Evolutionary conservation across 768 basidiomycete genomes (phyloP), one percentile per base, ranked within the genome.

Genomic region (Phlebiopsis flavidoalba): DNA sequence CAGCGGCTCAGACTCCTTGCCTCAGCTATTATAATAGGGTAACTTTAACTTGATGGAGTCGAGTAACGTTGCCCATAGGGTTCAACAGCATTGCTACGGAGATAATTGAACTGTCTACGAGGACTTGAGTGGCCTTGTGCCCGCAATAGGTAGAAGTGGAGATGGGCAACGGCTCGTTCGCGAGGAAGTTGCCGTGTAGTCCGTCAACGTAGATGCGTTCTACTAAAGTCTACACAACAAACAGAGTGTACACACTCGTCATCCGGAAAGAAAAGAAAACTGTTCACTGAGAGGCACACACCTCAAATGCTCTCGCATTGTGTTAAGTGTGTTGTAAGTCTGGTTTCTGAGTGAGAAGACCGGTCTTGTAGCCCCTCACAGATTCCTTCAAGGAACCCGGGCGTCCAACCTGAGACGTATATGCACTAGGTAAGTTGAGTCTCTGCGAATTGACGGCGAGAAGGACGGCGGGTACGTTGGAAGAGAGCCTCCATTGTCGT

Each of bases 221-320:
- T 83, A 74, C 93, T 83, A 74, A 99, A 87, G 76, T 99, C 97
- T 98, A 67, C 3, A 43, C 3, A 43, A 43, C 10, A 43, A 3
- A 12, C 11, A 17, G 17, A 43, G 8, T 17, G 17, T 10, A 43
- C 40, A 4, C n/a, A 45, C 43, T 31, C 8, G 53, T 17, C 40
- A 37, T 24, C n/a, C n/a, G n/a, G n/a, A n/a, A n/a, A n/a, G 14
- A 40, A 3, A 24, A 15, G 14, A 46, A 46, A 46, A 4, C 3
- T 43, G 2, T 12, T 8, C 17, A 49, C 19, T 3, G 48, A 49
- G 48, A 19, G 24, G 12, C n/a, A 65, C 79, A 57, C 66, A 93
- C 96, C 96, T 80, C 98, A 97, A 33, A 98, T 82, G 26, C 86
- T 93, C 76, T 99, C 97, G 83, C 97, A 98, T 75, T 99, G 97